Conservation (phyloP, 495 filamentous ascomycete species). For the Thermothielavioides terrestris region DNA sequence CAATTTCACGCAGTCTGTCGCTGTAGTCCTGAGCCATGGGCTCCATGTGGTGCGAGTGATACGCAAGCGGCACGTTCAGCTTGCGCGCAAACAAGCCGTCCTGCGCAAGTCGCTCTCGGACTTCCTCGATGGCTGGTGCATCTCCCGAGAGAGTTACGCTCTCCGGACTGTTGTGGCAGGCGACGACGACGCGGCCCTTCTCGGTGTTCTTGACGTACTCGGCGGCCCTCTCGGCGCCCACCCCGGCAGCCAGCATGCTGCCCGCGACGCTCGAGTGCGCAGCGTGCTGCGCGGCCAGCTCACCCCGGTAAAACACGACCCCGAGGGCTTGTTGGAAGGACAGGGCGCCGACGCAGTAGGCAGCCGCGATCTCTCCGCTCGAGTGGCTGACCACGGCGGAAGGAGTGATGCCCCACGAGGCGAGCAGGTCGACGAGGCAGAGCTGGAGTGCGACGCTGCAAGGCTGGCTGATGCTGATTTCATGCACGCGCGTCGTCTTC, state of each 20-base stretch:
- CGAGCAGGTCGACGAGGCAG: slow-evolving; percentile 44
- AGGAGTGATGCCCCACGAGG: slow-evolving; percentile 38
- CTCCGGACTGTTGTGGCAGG: slow-evolving; percentile 41
- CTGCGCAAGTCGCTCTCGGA: slow-evolving; percentile 18
- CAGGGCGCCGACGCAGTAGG: slow-evolving; percentile 35
- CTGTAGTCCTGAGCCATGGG: slow-evolving; percentile 30
- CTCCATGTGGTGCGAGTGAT: slow-evolving; percentile 40
- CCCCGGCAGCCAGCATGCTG: slow-evolving; percentile 32
- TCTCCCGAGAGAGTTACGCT: slow-evolving; percentile 42
- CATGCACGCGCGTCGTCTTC: background rate
- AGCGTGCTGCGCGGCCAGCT: slow-evolving; percentile 12
- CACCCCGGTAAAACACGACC: slow-evolving; percentile 37
- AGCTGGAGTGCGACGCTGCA: slow-evolving; percentile 42
- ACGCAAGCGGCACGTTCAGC: slow-evolving; percentile 32
- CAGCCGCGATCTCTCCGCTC: slow-evolving; percentile 49
- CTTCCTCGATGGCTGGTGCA: slow-evolving; percentile 24
- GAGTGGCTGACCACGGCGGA: slow-evolving; percentile 50
- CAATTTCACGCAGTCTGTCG: slow-evolving; percentile 20
- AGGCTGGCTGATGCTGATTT: slow-evolving; percentile 23
- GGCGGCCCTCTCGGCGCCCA: background rate
- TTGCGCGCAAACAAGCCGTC: slow-evolving; percentile 29
- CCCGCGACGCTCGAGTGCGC: slow-evolving; percentile 9
- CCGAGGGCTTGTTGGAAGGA: slow-evolving; percentile 36
- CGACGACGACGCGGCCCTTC: slow-evolving; percentile 17
- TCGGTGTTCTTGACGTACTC: background rate